Evolutionary conservation across 1,139 yeast genomes (phyloP), one percentile per base, ranked within the genome.

Genomic region (Suhomyces yuchorum): DNA sequence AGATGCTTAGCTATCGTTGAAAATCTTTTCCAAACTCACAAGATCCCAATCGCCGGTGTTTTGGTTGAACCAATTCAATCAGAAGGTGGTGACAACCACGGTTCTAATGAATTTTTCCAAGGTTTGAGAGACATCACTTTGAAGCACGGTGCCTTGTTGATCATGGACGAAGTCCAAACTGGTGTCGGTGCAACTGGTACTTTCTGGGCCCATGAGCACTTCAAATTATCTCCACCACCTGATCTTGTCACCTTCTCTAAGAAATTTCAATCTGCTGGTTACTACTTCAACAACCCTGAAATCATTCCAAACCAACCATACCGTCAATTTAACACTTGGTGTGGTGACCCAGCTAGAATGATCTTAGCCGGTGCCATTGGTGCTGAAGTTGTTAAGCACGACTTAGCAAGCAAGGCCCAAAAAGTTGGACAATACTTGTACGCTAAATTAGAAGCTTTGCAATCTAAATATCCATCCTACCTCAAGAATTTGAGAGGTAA

Each of bases 281-380:
- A 83, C 79, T 87, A 78, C 76, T 87, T 82, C 79, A 80, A 80
- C 59, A 81, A 84, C 71, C 82, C 85, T 36, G 85, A 81, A 55
- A 69, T 87, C 55, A 76, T 85, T 54, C 96, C 96, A 56, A 76
- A 81, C 65, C 62, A 73, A 65, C 82, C 95, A 41, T 87, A 84
- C 77, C 84, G 95, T 67, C 93, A 87, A 75, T 87, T 87, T 78
- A 87, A 87, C 81, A 87, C 96, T 51, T 87, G 96, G 96, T 85
- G 92, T 68, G 96, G 96, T 58, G 96, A 87, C 73, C 91, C 93
- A 63, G 83, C 90, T 52, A 82, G 86, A 71, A 81, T 87, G 62
- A 71, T 86, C 57, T 77, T 87, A 62, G 86, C 92, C 47, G 82
- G 84, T 55, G 81, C 87, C 54, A 85, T 87, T 57, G 82, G 82